A percentile compares a stretch with the other conserved stretches of the same genome.
Conservation (phyloP, 192 early-diverging fungal species). For the Backusella luteola region DNA sequence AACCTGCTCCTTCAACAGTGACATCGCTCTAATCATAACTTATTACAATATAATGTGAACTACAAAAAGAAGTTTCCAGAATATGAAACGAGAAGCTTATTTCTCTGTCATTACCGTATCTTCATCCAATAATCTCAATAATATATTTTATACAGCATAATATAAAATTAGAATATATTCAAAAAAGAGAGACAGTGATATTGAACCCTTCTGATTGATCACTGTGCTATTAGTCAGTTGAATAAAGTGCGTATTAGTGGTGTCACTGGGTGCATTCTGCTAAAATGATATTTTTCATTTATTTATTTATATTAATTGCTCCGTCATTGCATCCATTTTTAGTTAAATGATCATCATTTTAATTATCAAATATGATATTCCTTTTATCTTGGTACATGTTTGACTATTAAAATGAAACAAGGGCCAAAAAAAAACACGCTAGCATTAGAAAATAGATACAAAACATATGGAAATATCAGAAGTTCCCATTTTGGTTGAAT, state of each 20-base stretch:
- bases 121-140: too few relatives aligned
- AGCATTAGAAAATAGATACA: background rate
- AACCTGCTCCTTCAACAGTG: too few relatives aligned
- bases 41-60: too few relatives aligned
- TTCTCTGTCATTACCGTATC: too few relatives aligned
- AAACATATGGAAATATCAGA: background rate
- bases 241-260: background rate
- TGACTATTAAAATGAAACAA: background rate
- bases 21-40: too few relatives aligned
- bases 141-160: too few relatives aligned
- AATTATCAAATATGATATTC: background rate
- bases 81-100: background rate
- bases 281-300: background rate
- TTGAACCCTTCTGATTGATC: background rate
- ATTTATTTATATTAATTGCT: background rate
- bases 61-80: background rate
- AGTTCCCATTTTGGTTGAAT: background rate
- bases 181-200: background rate
- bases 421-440: background rate
- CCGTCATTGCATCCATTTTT: background rate
- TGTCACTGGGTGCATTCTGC: background rate
- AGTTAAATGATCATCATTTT: background rate
- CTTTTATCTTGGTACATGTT: background rate
- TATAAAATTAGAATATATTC: too few relatives aligned
- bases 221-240: background rate